Evolutionary conservation across 768 basidiomycete species (phyloP), one percentile per base, ranked within the genome.

Genomic region (Ramaria rubella): DNA sequence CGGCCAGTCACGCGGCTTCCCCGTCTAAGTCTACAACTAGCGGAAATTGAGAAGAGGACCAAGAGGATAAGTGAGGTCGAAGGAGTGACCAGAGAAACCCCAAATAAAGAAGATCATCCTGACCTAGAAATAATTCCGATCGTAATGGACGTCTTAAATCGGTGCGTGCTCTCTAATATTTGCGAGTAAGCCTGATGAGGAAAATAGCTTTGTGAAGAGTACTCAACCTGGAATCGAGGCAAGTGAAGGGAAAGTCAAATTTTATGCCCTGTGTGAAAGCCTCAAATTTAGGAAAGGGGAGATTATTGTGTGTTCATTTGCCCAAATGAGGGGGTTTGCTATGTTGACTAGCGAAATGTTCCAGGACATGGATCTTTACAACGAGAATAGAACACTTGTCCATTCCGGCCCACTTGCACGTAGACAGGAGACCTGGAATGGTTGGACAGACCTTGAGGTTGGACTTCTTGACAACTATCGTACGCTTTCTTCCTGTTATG

Each of bases 151-250:
- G 79, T 93, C 2, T 63, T 94, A 53, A 81, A 76, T 29, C 80
- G 33, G 49, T 51, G 33, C 9, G 49, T 12, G 23, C 31, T 33
- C 1, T 19, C 21, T 23, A 5, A n/a, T 33, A 2, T 15, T 33
- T 33, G 6, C 4, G 23, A 29, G 11, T 33, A 17, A 31, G 15
- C 33, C 34, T 51, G 14, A 33, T 33, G 29, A 33, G 33, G 17
- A 21, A 19, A 33, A 5, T 33, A 55, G 84, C 45, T 85, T 83
- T 59, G 77, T 95, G 58, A 91, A 88, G 74, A 85, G 85, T 60
- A 90, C 90, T 0, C 86, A 94, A 64, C 91, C 91, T 1, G 93
- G 93, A 4, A 94, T 95, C 58, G 88, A 83, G 58, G 88, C 85
- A n/a, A 90, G 93, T 1, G 92, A 94, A 66, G 79, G 82, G 60